Evolutionary conservation across 768 basidiomycete genomes (phyloP).

Genomic region (Russula foetens): DNA sequence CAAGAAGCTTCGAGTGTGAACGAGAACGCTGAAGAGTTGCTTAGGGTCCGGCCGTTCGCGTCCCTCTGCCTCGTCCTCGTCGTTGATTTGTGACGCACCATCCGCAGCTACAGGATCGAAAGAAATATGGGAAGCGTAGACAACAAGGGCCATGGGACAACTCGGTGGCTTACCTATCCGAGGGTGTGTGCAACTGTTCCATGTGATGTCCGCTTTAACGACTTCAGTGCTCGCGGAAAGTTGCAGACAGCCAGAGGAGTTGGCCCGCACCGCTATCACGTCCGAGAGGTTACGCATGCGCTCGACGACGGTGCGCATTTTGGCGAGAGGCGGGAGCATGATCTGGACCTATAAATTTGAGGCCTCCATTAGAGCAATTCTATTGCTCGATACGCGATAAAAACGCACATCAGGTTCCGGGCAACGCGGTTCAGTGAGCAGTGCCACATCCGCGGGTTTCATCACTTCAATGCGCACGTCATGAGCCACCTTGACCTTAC

Average conservation of each 20-base stretch:
- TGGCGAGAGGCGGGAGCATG: constrained; percentile 63
- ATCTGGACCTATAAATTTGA: constrained; percentile 55
- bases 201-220: constrained; percentile 72
- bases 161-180: constrained; percentile 32
- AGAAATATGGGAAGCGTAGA: not conserved
- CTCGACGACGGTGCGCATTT: constrained; percentile 73
- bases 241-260: constrained; percentile 47
- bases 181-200: constrained; percentile 67
- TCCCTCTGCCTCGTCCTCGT: constrained; percentile 30
- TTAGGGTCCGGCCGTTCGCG: constrained; percentile 40
- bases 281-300: constrained; percentile 64
- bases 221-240: constrained; percentile 58
- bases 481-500: constrained; percentile 59
- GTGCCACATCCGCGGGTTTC: constrained; percentile 63
- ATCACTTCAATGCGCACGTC: constrained; percentile 80
- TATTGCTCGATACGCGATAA: no score
- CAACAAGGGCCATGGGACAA: not conserved
- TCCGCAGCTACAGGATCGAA: constrained; percentile 11
- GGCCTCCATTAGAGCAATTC: not conserved
- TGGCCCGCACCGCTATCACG: constrained; percentile 60
- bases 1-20: constrained; percentile 67
- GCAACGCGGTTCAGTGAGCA: constrained; percentile 71
- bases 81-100: constrained; percentile 18
- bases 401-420: constrained; percentile 73
- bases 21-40: constrained; percentile 52